Evolutionary conservation across 345 rosid species (phyloP).

Genomic region (Durio zibethinus): DNA sequence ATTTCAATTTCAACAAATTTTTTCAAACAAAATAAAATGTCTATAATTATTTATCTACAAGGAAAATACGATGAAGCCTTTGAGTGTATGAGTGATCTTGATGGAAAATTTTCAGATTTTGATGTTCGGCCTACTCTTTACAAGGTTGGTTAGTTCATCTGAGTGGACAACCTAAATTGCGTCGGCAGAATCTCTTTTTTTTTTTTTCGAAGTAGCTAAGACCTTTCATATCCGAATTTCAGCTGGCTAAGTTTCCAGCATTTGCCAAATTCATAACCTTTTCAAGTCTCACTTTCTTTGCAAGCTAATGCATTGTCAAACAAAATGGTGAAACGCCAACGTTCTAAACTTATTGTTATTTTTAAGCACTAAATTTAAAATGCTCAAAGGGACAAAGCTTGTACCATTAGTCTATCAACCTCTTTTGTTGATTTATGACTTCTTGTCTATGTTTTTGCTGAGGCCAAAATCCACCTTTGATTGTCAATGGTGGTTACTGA

Average conservation of each 20-base stretch:
- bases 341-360: not conserved
- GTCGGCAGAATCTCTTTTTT: not conserved
- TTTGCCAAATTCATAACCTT: not conserved
- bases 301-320: too few relatives aligned
- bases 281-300: not conserved
- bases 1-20: too few relatives aligned
- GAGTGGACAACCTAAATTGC: not conserved
- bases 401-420: not conserved
- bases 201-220: not conserved
- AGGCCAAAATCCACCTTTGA: too few relatives aligned
- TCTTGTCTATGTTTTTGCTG: not conserved
- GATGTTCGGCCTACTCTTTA: conserved; percentile 41
- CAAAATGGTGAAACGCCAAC: not conserved
- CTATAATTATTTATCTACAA: conserved; percentile 18
- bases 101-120: not conserved
- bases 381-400: not conserved
- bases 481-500: too few relatives aligned
- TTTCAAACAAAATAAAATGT: too few relatives aligned
- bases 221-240: not conserved
- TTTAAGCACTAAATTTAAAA: not conserved
- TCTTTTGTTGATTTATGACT: not conserved
- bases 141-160: conserved; percentile 29
- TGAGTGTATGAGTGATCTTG: not conserved
- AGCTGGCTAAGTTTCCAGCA: not conserved
- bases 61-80: conserved; percentile 37